These are phyloP conservation scores for Neopestalotiopsis rosae DNA, from an alignment of 2,329 filamentous ascomycete genomes.

Conservation along the genomic window DNA sequence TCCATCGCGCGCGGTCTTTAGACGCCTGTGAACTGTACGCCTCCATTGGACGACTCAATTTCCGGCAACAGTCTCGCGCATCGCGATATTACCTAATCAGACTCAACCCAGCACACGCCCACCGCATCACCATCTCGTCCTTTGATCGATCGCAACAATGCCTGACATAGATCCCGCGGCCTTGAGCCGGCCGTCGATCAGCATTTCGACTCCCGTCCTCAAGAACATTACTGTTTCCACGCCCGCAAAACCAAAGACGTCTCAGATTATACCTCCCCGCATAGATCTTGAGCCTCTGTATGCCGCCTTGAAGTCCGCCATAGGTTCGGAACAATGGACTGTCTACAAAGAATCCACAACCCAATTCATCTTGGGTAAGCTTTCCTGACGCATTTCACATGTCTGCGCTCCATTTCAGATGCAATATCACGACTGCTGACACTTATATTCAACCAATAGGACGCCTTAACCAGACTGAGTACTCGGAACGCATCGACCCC, in stretches of 20 bases:
- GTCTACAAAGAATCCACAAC: slow-evolving; percentile 67
- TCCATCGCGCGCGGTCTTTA: slow-evolving; percentile 51
- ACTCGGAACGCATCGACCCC: slow-evolving; percentile 62
- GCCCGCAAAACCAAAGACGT: slow-evolving; percentile 62
- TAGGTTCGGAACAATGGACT: slow-evolving; percentile 67
- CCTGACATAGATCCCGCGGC: slow-evolving; percentile 75
- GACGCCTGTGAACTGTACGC: slow-evolving; percentile 46
- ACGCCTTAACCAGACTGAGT: slow-evolving; percentile 67
- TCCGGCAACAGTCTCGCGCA: slow-evolving; percentile 12
- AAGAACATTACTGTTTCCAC: slow-evolving; percentile 63
- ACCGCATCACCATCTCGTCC: slow-evolving; percentile 1
- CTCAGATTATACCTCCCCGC: slow-evolving; percentile 67
- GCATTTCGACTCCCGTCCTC: slow-evolving; percentile 63
- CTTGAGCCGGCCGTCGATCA: slow-evolving; percentile 65
- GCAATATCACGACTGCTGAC: neutral
- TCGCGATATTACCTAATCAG: slow-evolving; percentile 23
- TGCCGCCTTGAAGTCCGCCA: slow-evolving; percentile 62
- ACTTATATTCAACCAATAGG: slow-evolving; percentile 46
- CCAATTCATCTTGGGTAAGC: slow-evolving; percentile 67
- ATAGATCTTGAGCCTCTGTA: slow-evolving; percentile 73
- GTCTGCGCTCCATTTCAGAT: neutral
- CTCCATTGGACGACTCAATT: slow-evolving; percentile 35
- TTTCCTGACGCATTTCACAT: neutral
- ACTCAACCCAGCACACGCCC: slow-evolving; percentile 5
- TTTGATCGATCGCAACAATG: slow-evolving; percentile 47